Base-by-base conservation (phyloP, 345 rosid species). In the Eucalyptus paniculata region DNA sequence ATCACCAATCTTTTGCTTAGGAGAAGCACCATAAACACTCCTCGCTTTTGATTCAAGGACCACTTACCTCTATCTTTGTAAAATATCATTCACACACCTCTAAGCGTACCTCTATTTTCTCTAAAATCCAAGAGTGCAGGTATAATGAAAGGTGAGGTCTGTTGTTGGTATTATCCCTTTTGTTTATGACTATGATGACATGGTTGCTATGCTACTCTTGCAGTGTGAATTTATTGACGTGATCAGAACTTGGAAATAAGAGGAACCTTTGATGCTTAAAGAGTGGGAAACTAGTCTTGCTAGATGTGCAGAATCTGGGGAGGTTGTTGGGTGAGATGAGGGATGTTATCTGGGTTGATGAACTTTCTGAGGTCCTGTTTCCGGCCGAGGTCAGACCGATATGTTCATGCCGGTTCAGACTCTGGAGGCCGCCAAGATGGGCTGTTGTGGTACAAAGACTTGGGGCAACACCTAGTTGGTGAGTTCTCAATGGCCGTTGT, bases 331-430 rank as follows among this genome's bases (percentile, higher is more conserved):
- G 88, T 92, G 94, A 92, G 92, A 94, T 94, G 95, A 94, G 95
- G 95, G 95, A 94, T 94, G 95, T 91, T 94, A 90, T 91, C 94
- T 86, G 95, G 93, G 89, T 93, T 94, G 92, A 90, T 92, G 94
- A 94, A 89, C 94, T 89, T 92, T 88, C 87, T 93, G 88, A 77
- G 91, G 92, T 92, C 95, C 92, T 94, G 95, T 86, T 91, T 94
- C 87, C 91, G 93, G 90, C 90, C 94, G 17, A 93, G 92, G 90
- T 89, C 91, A 81, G 90, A 91, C 89, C 91, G 86, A 50, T 91
- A 91, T 81, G 90, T 90, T 88, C 94, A 92, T 88, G 34, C 91
- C 18, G 92, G 88, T 88, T 90, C 92, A 28, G 93, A 94, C 44
- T 53, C 94, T 21, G 87, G 89, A 50, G 94, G 95, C 60, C 93